A percentile compares a stretch with the other conserved stretches of the same genome.
phyloP scores from a whole-genome alignment of 805 yeast genomes.

The Candida glaebosa region DNA sequence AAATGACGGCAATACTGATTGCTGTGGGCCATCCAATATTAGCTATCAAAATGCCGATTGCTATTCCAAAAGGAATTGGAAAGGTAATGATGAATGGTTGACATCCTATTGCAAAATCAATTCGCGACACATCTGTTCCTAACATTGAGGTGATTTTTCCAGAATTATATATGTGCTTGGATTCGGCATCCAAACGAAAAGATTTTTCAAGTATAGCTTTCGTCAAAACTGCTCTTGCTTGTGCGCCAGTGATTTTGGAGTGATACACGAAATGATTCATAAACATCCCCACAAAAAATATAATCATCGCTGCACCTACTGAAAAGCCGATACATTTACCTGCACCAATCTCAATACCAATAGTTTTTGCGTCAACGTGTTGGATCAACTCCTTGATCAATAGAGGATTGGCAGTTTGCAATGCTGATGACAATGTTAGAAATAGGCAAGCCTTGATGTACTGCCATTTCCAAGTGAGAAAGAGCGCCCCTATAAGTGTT shows the following conservation, averaged over 20 bases:
- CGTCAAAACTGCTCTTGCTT: constrained; percentile 36
- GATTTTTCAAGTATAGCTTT: constrained; percentile 36
- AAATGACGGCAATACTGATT: too few species aligned
- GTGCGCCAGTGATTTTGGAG: constrained; percentile 43
- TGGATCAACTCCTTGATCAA: constrained; percentile 61
- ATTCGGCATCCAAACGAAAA: constrained; percentile 31
- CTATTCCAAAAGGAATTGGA: constrained; percentile 40
- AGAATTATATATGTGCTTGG: constrained; percentile 31
- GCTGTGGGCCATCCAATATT: constrained; percentile 41
- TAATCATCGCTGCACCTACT: constrained; percentile 60
- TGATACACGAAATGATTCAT: constrained; percentile 41
- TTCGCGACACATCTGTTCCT: constrained; percentile 41
- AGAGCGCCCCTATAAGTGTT: constrained; percentile 43
- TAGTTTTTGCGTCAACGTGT: constrained; percentile 53
- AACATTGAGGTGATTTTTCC: constrained; percentile 40
- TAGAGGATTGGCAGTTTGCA: constrained; percentile 60
- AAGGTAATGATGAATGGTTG: constrained; percentile 41
- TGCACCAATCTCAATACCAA: constrained; percentile 36
- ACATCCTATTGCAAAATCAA: constrained; percentile 42
- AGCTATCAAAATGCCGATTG: constrained; percentile 31
- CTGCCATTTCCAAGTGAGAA: constrained; percentile 46
- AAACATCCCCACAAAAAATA: constrained; percentile 40
- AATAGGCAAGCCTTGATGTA: constrained; percentile 38
- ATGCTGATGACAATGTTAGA: constrained; percentile 45
- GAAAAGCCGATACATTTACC: constrained; percentile 75